Base-by-base conservation (phyloP, 768 basidiomycete genomes). In the Daedaleopsis nitida region DNA sequence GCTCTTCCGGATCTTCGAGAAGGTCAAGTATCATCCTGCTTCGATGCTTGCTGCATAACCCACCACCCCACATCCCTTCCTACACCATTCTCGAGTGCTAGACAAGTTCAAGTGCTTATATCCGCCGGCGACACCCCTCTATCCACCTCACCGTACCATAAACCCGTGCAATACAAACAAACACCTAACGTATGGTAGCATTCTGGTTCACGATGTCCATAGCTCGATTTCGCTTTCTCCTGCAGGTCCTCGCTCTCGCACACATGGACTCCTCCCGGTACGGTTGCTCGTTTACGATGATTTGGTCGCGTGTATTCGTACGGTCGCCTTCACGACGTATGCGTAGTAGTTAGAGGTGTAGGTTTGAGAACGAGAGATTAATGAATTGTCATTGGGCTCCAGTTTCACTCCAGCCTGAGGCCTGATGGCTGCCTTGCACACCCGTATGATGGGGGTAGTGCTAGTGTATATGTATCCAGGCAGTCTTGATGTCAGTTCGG, bases 1-100 rank as follows among this genome's bases (percentile, higher is more conserved):
- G 63, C 80, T 94, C 24, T 94, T 86, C 75, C 80, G 92, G 65
- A 92, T 94, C 59, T 92, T 94, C 67, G 91, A 94, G 73, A 93
- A 93, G 76, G 89, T 94, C 63, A 94, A 94, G 74, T 87, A 87
- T 68, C 71, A 72, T 49, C 71, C 66, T 27, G 57, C 66, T 5
- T 49, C 62, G 21, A 43, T 60, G 34, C 34, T 60, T 13, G 34
- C 65, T 10, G 59, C 62, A 11, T 63, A 55, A 53, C 19, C 9
- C 39, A 24, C 19, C 34, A 37, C 38, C 1, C 38, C n/a, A 24
- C 51, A 52, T 10, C 6, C 49, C 23, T 17, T 50, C 43, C 9
- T 4, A 21, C 56, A 45, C 21, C 24, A 52, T 47, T 17, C 55
- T n/a, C 32, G 17, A 21, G 38, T 55, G 13, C 34, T 35, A 14